Evolutionary conservation across 2,329 filamentous ascomycete species (phyloP), one percentile per base, ranked within the genome.

Genomic region (Colletotrichum gigasporum): DNA sequence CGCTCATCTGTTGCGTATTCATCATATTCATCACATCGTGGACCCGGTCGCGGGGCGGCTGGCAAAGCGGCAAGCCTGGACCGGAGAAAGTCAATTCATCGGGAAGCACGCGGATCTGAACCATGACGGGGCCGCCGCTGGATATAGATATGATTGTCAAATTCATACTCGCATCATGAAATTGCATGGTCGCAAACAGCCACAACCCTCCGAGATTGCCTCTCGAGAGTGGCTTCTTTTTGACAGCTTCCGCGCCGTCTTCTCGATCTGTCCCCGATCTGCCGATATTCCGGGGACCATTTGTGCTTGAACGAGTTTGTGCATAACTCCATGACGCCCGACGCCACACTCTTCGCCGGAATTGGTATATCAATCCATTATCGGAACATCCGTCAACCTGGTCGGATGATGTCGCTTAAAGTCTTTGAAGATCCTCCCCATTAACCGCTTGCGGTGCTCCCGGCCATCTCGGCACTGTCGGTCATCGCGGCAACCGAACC

Each of bases 241-340:
- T 16, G 16, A 48, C 39, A 34, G 26, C 41, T 48, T 44, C 47
- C 42, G 30, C 16, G 16, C 14, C 32, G 30, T 44, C 44, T 48
- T 39, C 20, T 30, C 37, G 24, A 52, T 45, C 16, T 50, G 35
- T 32, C 22, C 39, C 26, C 26, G 11, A 64, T 22, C 20, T 44
- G 48, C 48, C 48, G 48, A 35, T 35, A 52, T 20, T 50, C 50
- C 48, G 35, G 22, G 32, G 16, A 28, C 28, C 20, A 37, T 22
- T 45, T 37, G 28, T 50, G 35, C 5, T 26, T 62, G 48, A 48
- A 51, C n/a, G 30, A 53, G 12, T 24, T 50, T 22, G 14, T 37
- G 44, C 35, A 45, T 24, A 24, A 55, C 56, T 62, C 62, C 62
- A 61, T 16, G 34, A 61, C 48, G 48, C 62, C 57, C 57, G 22